Base-by-base conservation (phyloP, 768 basidiomycete genomes). In the Dictyophora rubrovolvata region DNA sequence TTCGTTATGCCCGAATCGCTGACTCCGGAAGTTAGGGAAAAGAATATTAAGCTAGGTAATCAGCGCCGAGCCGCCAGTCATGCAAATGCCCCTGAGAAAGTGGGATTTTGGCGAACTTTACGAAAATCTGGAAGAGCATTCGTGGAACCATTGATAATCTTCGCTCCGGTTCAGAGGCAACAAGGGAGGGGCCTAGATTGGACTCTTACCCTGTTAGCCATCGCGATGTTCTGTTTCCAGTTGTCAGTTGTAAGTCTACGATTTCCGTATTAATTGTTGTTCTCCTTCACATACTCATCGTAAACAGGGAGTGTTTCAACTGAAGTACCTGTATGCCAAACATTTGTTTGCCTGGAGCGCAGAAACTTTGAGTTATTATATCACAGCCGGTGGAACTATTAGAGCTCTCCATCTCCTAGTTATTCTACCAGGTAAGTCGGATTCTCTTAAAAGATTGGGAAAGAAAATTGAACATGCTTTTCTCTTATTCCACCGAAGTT, bases 251-350 rank as follows among this genome's bases (percentile, higher is more conserved):
- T 88, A 68, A 65, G 83, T 71, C 5, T 8, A n/a, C n/a, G 48
- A 35, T 34, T 52, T 6, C 9, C 48, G n/a, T 42, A 42, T 42
- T 42, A 28, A 28, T 28, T 7, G 28, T 7, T 28, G 28, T 55
- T n/a, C 17, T 16, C 2, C 16, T 28, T 20, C 18, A 48, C 21
- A 7, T 6, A 11, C 46, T 12, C 22, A 8, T 28, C 28, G 9
- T 21, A 21, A 2, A 21, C 60, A 86, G 79, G 89, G 86, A 17
- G 69, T 90, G 1, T 85, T 83, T 69, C 83, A 82, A 55, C 74
- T 85, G 60, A 91, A 90, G 69, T 89, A 89, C 63, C 71, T 90
- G 36, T 92, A 89, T 61, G 87, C 85, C 0, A 81, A 82, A 63
- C 85, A 89, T 65, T 72, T 84, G 10, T 89, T 85, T 64, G 68